A percentile compares a stretch with the other conserved stretches of the same genome.
These are phyloP conservation scores for Bremia lactucae DNA, from an alignment of 352 stramenopile genomes.

Conservation along the genomic window DNA sequence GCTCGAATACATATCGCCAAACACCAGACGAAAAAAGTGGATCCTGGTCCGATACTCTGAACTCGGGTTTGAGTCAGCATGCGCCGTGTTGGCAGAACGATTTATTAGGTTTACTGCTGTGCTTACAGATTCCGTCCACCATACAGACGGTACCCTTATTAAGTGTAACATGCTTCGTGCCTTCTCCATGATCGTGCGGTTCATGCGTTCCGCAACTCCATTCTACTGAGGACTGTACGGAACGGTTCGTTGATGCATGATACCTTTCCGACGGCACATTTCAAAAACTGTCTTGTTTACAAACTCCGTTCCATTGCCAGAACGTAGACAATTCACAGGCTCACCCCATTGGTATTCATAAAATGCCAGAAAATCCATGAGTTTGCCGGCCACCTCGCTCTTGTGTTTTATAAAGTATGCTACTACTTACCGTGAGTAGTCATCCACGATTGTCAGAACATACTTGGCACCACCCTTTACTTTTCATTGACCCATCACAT, in stretches of 20 bases:
- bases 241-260: neutral
- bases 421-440: neutral
- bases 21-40: too few relatives aligned
- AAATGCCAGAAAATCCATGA: neutral
- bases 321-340: neutral
- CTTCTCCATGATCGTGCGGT: too few relatives aligned
- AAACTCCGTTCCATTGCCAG: neutral
- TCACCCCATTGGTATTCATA: neutral
- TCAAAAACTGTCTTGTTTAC: neutral
- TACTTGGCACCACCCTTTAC: neutral
- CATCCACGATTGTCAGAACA: neutral
- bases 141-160: too few relatives aligned
- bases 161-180: too few relatives aligned
- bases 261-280: neutral
- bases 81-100: too few relatives aligned
- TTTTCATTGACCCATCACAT: too few relatives aligned
- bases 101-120: too few relatives aligned
- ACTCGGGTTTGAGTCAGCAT: too few relatives aligned
- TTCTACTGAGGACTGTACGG: neutral
- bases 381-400: neutral
- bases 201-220: neutral
- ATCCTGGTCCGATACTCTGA: too few relatives aligned
- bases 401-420: neutral
- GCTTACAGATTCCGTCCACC: too few relatives aligned
- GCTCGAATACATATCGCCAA: too few relatives aligned